phyloP scores from a whole-genome alignment of 1,284 basidiomycete species.

The Phellopilus nigrolimitatus region DNA sequence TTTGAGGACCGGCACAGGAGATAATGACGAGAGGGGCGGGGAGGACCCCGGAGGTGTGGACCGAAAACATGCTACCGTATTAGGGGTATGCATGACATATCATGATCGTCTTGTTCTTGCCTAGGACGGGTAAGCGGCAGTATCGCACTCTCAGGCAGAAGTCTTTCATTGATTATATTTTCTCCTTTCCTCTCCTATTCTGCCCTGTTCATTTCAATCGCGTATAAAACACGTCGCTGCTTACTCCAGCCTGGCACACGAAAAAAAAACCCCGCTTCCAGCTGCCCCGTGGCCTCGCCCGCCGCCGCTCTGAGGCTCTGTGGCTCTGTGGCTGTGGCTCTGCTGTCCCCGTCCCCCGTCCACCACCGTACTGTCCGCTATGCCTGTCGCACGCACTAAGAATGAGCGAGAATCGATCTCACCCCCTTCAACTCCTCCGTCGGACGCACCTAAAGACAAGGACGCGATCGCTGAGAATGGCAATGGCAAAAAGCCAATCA shows the following conservation, averaged over 20 bases:
- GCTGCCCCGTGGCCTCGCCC: conserved; percentile 10
- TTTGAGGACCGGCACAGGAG: no score
- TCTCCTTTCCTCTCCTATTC: no score
- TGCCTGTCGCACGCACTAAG: conserved; percentile 64
- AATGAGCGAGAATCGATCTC: conserved; percentile 48
- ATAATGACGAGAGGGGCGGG: background rate
- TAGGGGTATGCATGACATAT: no score
- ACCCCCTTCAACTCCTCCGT: conserved; percentile 47
- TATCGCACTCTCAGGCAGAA: conserved; percentile 4
- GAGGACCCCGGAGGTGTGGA: background rate
- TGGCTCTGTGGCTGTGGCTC: conserved; percentile 1
- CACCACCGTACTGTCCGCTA: conserved; percentile 35
- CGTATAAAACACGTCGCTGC: conserved; percentile 10
- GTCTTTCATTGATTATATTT: no score
- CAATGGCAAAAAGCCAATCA: conserved; percentile 39
- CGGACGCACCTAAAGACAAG: conserved; percentile 54
- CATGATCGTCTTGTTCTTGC: no score
- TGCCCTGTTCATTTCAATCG: background rate
- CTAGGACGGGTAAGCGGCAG: no score
- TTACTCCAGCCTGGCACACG: conserved; percentile 13
- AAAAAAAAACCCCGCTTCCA: conserved; percentile 7
- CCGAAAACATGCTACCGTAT: no score
- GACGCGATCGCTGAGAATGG: conserved; percentile 46
- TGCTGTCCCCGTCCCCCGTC: conserved; percentile 25
- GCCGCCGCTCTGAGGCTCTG: conserved; percentile 18